These are phyloP conservation scores for Falciphora oryzae DNA, from an alignment of 2,329 filamentous ascomycete genomes.

Conservation along the genomic window DNA sequence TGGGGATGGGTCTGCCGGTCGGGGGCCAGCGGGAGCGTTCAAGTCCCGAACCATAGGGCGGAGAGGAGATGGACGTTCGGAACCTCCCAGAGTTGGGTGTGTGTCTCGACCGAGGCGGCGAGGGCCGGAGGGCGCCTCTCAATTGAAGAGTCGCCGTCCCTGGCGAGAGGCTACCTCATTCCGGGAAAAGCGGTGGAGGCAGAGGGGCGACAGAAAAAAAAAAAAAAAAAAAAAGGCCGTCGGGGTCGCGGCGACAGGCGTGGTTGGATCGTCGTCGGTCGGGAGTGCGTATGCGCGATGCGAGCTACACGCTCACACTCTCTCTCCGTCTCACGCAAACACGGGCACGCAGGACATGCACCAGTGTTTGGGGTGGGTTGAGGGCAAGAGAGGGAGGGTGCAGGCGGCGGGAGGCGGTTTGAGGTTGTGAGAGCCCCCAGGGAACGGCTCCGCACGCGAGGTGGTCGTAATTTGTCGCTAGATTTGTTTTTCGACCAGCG, in stretches of 20 bases:
- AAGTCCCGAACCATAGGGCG: constrained; percentile 48
- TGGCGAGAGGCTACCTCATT: not conserved
- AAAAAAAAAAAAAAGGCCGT: not conserved
- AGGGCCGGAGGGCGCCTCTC: not conserved
- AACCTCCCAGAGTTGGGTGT: not conserved
- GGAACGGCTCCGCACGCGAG: not conserved
- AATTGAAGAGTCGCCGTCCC: not conserved
- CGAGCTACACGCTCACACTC: not conserved
- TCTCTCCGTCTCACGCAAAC: not conserved
- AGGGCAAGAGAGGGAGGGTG: not conserved
- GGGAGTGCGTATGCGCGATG: not conserved
- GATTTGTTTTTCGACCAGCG: not conserved
- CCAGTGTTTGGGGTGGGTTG: not conserved
- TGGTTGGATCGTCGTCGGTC: not conserved
- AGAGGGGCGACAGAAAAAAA: not conserved
- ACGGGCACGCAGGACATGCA: not conserved
- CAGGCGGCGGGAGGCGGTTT: not conserved
- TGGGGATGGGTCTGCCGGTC: constrained; percentile 52
- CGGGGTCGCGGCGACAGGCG: not conserved
- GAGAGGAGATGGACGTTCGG: constrained; percentile 6
- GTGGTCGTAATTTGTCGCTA: not conserved
- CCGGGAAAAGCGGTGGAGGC: not conserved
- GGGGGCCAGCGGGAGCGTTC: constrained; percentile 52
- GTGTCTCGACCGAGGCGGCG: not conserved
- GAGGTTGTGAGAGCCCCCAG: not conserved